Evolutionary conservation across 768 basidiomycete genomes (phyloP).

Genomic region (Kwoniella sp.): DNA sequence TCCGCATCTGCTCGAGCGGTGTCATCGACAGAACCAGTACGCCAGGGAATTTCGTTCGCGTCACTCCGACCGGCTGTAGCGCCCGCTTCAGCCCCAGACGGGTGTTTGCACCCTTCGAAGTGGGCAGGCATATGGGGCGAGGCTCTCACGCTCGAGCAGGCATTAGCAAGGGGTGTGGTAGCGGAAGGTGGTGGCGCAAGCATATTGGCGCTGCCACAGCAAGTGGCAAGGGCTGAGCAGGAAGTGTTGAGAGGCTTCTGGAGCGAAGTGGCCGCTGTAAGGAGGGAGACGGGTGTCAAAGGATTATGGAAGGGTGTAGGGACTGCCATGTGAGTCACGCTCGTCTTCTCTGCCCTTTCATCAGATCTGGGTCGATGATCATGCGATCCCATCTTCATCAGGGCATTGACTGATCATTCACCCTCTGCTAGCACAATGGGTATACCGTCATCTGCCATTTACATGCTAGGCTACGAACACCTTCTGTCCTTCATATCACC

Average conservation of each 20-base stretch:
- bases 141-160: constrained; percentile 46
- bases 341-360: constrained; percentile 1
- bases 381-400: no score
- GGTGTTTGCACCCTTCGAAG: constrained; percentile 53
- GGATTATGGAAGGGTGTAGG: constrained; percentile 96
- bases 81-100: constrained; percentile 39
- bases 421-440: constrained; percentile 66
- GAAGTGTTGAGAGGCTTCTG: constrained; percentile 75
- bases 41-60: constrained; percentile 24
- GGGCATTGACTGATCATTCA: neutral
- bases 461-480: constrained; percentile 95
- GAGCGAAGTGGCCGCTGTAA: constrained; percentile 67
- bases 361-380: constrained; percentile 33
- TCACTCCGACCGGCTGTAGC: constrained; percentile 23
- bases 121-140: constrained; percentile 57
- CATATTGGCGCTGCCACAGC: constrained; percentile 29
- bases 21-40: constrained; percentile 2
- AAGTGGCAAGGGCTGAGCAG: constrained; percentile 60
- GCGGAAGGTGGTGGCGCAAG: constrained; percentile 16
- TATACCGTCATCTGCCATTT: constrained; percentile 86
- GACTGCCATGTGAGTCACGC: constrained; percentile 76
- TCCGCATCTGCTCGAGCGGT: neutral
- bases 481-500: constrained; percentile 58
- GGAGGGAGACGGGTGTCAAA: constrained; percentile 73
- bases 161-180: constrained; percentile 30